Conservation (phyloP, 2,329 filamentous ascomycete species). For the Penicillium crustosum region DNA sequence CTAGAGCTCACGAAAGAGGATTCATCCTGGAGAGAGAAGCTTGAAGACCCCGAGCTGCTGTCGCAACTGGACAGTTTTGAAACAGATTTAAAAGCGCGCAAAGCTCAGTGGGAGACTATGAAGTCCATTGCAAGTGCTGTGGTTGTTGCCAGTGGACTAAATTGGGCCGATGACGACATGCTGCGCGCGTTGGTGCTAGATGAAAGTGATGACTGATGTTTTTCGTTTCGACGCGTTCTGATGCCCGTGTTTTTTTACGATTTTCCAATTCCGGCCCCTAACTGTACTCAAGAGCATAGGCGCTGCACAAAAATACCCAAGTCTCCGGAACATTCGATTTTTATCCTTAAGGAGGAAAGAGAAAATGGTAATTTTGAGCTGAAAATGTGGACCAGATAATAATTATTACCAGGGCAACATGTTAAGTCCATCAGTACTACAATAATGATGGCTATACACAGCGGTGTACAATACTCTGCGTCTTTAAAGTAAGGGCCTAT, state of each 20-base stretch:
- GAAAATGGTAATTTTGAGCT: background rate
- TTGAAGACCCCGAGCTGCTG: slow-evolving; percentile 54
- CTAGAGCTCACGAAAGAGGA: slow-evolving; percentile 62
- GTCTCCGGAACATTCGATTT: background rate
- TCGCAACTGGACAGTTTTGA: slow-evolving; percentile 61
- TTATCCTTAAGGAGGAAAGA: background rate
- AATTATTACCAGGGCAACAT: background rate
- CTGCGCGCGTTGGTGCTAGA: slow-evolving; percentile 71
- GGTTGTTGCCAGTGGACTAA: slow-evolving; percentile 76
- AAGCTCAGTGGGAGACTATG: slow-evolving; percentile 69
- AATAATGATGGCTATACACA: background rate
- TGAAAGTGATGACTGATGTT: slow-evolving; percentile 54
- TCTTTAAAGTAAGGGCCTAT: background rate
- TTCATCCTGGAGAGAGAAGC: slow-evolving; percentile 52
- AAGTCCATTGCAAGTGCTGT: slow-evolving; percentile 77
- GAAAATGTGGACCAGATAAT: background rate
- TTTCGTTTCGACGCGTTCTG: slow-evolving; percentile 2
- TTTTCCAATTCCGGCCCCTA: background rate
- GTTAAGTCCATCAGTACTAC: background rate
- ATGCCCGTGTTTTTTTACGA: background rate
- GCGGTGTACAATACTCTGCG: background rate
- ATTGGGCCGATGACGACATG: slow-evolving; percentile 71
- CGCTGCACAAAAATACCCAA: background rate
- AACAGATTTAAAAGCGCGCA: slow-evolving; percentile 59
- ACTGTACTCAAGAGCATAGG: background rate